Evolutionary conservation across 306 rosid species (phyloP).

Genomic region (Quercus glauca): DNA sequence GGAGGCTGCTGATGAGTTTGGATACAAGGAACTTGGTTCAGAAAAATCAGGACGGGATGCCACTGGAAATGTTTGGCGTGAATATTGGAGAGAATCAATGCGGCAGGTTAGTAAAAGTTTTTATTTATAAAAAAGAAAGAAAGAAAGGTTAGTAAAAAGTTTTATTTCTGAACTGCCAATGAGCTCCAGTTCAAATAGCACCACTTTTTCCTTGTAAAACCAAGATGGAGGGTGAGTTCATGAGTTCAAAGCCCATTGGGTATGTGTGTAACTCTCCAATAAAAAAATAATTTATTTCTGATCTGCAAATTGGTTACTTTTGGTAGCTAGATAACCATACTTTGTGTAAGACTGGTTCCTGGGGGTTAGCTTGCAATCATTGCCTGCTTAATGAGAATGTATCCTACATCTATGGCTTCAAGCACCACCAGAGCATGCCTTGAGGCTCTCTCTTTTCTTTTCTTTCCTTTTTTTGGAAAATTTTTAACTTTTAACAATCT

Average conservation of each 20-base stretch:
- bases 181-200: too few species aligned
- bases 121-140: too few species aligned
- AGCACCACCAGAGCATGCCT: neutral
- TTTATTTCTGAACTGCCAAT: too few species aligned
- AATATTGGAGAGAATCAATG: constrained; percentile 90
- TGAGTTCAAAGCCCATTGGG: too few species aligned
- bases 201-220: too few species aligned
- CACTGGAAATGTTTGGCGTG: constrained; percentile 85
- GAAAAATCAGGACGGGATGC: constrained; percentile 96
- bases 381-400: neutral
- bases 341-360: neutral
- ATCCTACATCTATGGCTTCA: neutral
- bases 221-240: too few species aligned
- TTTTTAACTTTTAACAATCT: neutral
- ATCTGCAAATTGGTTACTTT: neutral
- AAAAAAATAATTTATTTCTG: neutral
- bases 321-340: neutral
- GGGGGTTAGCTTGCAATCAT: neutral
- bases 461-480: neutral
- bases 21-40: constrained; percentile 95
- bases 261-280: too few species aligned
- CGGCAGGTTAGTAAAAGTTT: constrained; percentile 49
- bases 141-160: too few species aligned
- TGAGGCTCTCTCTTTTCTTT: neutral
- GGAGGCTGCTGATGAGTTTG: constrained; percentile 95